phyloP scores from a whole-genome alignment of 108 stramenopile species.

The Nannochloropsis oceanica region DNA sequence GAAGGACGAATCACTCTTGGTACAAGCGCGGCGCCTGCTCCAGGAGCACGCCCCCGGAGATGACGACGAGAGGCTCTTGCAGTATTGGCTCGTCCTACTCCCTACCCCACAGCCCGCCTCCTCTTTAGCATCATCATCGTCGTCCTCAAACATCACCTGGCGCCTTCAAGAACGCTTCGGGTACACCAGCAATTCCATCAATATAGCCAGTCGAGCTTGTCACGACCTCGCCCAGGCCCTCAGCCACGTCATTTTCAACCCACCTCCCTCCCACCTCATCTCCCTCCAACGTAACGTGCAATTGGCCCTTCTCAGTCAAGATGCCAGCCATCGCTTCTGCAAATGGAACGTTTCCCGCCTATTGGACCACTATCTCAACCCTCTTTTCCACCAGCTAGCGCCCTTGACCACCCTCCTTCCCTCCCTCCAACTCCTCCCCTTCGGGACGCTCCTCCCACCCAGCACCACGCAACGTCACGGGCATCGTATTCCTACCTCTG shows the following conservation, averaged over 20 bases:
- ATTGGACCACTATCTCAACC: background rate
- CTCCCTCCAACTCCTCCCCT: background rate
- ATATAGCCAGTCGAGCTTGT: background rate
- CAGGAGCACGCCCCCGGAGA: background rate
- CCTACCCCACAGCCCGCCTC: background rate
- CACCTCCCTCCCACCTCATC: background rate
- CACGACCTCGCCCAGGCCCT: background rate
- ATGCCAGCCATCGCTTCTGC: background rate
- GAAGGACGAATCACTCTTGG: no score
- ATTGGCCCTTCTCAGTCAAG: background rate
- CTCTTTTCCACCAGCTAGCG: background rate
- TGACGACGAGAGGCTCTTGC: background rate
- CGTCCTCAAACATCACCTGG: background rate
- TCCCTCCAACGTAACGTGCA: background rate
- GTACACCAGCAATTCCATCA: background rate
- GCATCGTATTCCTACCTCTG: background rate
- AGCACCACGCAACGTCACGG: background rate
- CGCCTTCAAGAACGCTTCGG: background rate
- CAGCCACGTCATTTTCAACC: background rate
- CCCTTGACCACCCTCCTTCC: background rate
- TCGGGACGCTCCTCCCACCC: background rate
- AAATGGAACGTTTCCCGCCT: background rate
- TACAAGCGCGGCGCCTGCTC: background rate
- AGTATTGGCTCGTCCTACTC: background rate
- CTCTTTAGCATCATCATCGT: background rate